Percentiles rank a stretch among this genome's conserved stretches.
Evolutionary conservation across 2,329 filamentous ascomycete genomes (phyloP).

Genomic region (Penicillium sp.): DNA sequence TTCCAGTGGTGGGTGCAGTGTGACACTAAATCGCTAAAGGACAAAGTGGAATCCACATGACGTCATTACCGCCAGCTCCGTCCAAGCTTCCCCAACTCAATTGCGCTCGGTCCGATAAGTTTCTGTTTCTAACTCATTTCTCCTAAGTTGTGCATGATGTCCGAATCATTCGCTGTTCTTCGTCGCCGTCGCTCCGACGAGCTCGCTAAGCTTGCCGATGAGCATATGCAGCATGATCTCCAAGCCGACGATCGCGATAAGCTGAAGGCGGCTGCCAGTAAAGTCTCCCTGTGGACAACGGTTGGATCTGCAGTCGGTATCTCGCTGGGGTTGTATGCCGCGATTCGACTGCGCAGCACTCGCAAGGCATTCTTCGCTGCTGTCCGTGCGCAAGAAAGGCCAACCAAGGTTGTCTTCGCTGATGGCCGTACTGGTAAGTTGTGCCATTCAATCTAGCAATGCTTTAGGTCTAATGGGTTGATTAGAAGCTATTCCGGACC

Average conservation of each 20-base stretch:
- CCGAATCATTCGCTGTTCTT: conserved; percentile 49
- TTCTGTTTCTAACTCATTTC: background rate
- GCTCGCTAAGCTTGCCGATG: conserved; percentile 54
- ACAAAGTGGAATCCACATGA: background rate
- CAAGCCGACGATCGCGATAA: conserved; percentile 58
- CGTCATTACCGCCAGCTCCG: conserved; percentile 5
- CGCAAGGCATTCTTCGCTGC: conserved; percentile 60
- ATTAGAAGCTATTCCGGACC: conserved; percentile 60
- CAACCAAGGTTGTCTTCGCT: conserved; percentile 60
- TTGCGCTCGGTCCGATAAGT: background rate
- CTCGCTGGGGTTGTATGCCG: conserved; percentile 57
- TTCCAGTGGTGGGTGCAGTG: background rate
- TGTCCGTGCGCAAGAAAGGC: conserved; percentile 61
- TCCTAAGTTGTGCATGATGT: conserved; percentile 14
- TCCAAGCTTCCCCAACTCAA: background rate
- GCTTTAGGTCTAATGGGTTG: background rate
- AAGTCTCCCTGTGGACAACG: conserved; percentile 55
- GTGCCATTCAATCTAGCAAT: background rate
- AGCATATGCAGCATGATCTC: conserved; percentile 59
- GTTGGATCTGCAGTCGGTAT: conserved; percentile 61
- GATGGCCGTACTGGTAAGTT: conserved; percentile 56
- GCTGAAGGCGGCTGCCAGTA: conserved; percentile 55
- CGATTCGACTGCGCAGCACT: conserved; percentile 55
- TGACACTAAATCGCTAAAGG: background rate
- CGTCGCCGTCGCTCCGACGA: conserved; percentile 50